Evolutionary conservation across 768 basidiomycete genomes (phyloP).

Genomic region (Leccinum longicurvipes): DNA sequence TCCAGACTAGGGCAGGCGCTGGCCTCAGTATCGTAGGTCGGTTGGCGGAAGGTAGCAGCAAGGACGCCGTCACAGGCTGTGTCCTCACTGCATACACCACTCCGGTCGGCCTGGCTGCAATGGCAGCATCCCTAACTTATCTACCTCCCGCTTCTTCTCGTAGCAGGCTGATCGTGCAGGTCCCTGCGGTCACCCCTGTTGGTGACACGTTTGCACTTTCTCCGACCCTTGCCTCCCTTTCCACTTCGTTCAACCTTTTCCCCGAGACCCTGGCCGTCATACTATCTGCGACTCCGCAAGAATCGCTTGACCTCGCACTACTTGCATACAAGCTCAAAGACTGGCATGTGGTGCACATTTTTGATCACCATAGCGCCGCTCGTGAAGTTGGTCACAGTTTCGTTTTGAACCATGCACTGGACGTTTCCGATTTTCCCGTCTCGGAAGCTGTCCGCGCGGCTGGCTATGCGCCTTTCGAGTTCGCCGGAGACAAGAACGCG

Average conservation of each 20-base stretch:
- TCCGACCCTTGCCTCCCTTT: constrained; percentile 71
- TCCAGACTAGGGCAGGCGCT: constrained; percentile 84
- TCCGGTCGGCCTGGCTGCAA: constrained; percentile 75
- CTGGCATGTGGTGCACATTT: constrained; percentile 81
- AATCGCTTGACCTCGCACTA: constrained; percentile 72
- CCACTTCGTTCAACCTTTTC: constrained; percentile 55
- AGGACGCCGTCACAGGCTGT: constrained; percentile 55
- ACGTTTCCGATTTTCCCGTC: constrained; percentile 33
- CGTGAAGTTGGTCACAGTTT: constrained; percentile 70
- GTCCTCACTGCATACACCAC: constrained; percentile 80
- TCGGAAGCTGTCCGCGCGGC: constrained; percentile 49
- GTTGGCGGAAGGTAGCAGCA: constrained; percentile 75
- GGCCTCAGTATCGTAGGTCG: constrained; percentile 77
- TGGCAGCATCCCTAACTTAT: constrained; percentile 75
- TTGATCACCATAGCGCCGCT: constrained; percentile 79
- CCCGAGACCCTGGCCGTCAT: constrained; percentile 68
- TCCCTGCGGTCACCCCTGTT: constrained; percentile 68
- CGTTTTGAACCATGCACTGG: constrained; percentile 34
- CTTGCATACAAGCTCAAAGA: constrained; percentile 68
- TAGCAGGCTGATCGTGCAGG: constrained; percentile 77
- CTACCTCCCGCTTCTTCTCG: constrained; percentile 60
- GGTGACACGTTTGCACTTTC: constrained; percentile 68
- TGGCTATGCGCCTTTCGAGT: constrained; percentile 78
- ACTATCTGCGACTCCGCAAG: constrained; percentile 81
- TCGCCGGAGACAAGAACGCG: constrained; percentile 63